Base-by-base conservation (phyloP, 176 grass and related monocot genomes). In the Aegilops sharonensis region DNA sequence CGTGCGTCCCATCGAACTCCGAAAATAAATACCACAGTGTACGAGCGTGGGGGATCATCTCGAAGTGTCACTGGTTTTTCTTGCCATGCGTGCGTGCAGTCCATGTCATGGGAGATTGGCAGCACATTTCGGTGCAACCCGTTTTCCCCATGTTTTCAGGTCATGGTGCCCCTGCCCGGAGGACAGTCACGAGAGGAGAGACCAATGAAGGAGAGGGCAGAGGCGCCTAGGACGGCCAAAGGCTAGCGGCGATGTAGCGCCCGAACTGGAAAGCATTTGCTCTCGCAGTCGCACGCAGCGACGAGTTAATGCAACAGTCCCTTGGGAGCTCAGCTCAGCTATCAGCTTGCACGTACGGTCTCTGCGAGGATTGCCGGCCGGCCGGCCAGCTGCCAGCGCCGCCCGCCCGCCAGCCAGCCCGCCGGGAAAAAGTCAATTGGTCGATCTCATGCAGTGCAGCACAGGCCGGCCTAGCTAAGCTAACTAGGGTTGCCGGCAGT, bases 221-320 rank as follows among this genome's bases (percentile, higher is more conserved):
- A 62, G 59, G n/a, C 21, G 21, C 67, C 21, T 90, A 90, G 78
- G 88, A 20, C 85, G 86, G 85, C 90, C 48, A 88, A 71, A 70
- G 85, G 50, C 85, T 88, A 91, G 5, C 21, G 30, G 47, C 64
- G 36, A 8, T 85, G 82, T 75, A 71, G 85, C 89, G 81, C 90
- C 86, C 43, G 50, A 91, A 91, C 43, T 78, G 86, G 90, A 82
- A 91, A 78, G 82, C 78, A 48, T 12, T 80, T 78, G 25, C 57
- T 60, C 43, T 47, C 43, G 11, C 43, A 52, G 48, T 15, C 48
- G 35, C 42, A 29, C 60, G 65, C 75, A 36, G 72, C 4, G 80
- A 66, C 59, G 69, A 59, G 56, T 59, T 59, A 72, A 83, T 56
- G 74, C 74, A 14, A 56, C 37, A 59, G 56, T 9, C 56, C 20